Base-by-base conservation (phyloP, 1,284 basidiomycete genomes). In the Meripilus lineatus region DNA sequence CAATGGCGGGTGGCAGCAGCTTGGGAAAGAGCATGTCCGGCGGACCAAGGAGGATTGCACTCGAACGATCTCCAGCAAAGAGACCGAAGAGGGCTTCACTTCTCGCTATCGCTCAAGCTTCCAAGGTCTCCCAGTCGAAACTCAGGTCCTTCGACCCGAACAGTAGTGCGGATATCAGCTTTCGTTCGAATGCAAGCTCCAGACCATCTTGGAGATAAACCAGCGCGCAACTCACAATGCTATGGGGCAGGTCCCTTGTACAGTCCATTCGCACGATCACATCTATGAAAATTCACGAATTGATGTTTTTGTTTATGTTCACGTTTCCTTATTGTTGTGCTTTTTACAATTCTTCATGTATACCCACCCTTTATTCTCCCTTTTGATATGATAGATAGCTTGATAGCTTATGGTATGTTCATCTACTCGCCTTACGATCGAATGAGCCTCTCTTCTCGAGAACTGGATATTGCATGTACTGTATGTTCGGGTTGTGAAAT, bases 11-110 rank as follows among this genome's bases (percentile, higher is more conserved):
- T 38, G 48, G 18, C 52, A 49, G 38, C 40, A 45, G 15, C 35
- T 49, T n/a, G 50, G 47, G 20, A 6, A 55, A 57, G 47, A 51
- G 54, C 42, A 38, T 51, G 36, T 32, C 46, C 22, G 50, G 48
- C 2, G 62, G 61, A 13, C 52, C 62, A 32, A 47, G 63, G 39
- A 54, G 65, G 28, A 55, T 63, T 18, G 50, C 53, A 2, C 25
- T 62, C 8, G 57, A 60, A 25, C 78, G 77, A 51, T 76, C 75
- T 36, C 84, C 85, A 24, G 73, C 70, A 46, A 87, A 84, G 61
- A 70, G 81, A 45, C 55, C 69, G 35, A 85, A 81, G 64, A 67
- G 84, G 48, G 55, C 77, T 48, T 87, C 84, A 4, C 56, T 86
- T 48, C 59, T 77, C 6, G 51, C 56, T 28, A 43, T 62, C n/a